phyloP scores from a whole-genome alignment of 2,329 filamentous ascomycete species.

The Penicillium hesseltinei region DNA sequence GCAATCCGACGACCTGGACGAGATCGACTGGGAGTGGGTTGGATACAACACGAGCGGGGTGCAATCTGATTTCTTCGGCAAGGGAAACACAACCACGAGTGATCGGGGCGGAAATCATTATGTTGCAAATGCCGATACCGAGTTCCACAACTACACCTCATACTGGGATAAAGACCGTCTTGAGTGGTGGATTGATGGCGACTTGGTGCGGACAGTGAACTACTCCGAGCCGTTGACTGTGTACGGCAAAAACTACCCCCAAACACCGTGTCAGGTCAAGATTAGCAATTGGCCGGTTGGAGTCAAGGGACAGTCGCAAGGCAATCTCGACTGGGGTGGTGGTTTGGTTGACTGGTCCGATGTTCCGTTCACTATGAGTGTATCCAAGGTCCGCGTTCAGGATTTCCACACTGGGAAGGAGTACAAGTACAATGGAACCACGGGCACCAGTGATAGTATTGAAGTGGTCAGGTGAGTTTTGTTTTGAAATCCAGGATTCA shows the following conservation, averaged over 20 bases:
- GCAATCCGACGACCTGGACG: conserved; percentile 78
- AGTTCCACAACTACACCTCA: conserved; percentile 51
- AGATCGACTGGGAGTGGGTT: conserved; percentile 68
- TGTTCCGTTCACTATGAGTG: conserved; percentile 70
- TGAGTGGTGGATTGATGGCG: conserved; percentile 65
- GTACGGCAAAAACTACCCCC: conserved; percentile 60
- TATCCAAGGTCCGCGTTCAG: conserved; percentile 58
- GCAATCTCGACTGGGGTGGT: conserved; percentile 66
- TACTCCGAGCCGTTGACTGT: conserved; percentile 55
- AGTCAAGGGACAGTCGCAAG: conserved; percentile 33
- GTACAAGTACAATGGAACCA: conserved; percentile 63
- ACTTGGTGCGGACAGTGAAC: conserved; percentile 59
- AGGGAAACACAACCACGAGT: conserved; percentile 73
- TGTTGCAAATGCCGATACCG: conserved; percentile 55
- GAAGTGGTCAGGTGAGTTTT: conserved; percentile 48
- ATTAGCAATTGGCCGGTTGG: conserved; percentile 69
- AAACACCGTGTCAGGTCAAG: conserved; percentile 71
- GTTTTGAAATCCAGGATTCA: neutral
- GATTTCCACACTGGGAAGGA: conserved; percentile 62
- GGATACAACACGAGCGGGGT: conserved; percentile 38
- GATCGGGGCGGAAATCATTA: conserved; percentile 79
- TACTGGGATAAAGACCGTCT: conserved; percentile 66
- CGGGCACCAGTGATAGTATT: conserved; percentile 65
- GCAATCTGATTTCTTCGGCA: conserved; percentile 94
- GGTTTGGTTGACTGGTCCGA: conserved; percentile 63